Conservation (phyloP, 202 grass and related monocot genomes). For the Digitaria exilis region DNA sequence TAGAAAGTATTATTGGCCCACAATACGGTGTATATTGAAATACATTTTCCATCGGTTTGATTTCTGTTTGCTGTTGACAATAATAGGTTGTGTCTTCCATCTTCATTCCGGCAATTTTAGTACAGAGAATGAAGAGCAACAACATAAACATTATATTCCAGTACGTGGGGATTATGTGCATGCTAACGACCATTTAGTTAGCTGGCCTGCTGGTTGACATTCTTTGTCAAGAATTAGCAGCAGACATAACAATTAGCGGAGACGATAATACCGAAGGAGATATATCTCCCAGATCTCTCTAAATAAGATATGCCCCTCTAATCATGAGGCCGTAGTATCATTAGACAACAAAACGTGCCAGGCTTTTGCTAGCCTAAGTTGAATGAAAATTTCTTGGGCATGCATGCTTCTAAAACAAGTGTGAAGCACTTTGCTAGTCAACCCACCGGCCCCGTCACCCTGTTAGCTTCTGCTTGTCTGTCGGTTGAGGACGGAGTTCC, state of each 20-base stretch:
- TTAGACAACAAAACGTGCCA: neutral
- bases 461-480: neutral
- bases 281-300: neutral
- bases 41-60: too few relatives aligned
- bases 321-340: neutral
- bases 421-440: neutral
- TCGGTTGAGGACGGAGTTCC: neutral
- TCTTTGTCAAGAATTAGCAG: neutral
- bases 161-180: neutral
- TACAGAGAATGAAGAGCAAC: neutral
- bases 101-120: neutral
- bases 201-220: slow-evolving; percentile 1
- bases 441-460: neutral
- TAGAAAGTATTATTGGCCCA: too few relatives aligned
- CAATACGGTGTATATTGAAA: too few relatives aligned
- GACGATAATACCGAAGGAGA: neutral
- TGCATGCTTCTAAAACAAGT: neutral
- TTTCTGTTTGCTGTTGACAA: too few relatives aligned
- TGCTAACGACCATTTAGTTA: neutral
- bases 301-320: neutral
- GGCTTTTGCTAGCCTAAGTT: neutral
- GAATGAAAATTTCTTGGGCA: neutral
- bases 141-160: neutral
- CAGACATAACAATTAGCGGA: neutral
- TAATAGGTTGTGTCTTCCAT: too few relatives aligned